Conservation (phyloP, 495 filamentous ascomycete genomes). For the Penicillium diatomitis region DNA sequence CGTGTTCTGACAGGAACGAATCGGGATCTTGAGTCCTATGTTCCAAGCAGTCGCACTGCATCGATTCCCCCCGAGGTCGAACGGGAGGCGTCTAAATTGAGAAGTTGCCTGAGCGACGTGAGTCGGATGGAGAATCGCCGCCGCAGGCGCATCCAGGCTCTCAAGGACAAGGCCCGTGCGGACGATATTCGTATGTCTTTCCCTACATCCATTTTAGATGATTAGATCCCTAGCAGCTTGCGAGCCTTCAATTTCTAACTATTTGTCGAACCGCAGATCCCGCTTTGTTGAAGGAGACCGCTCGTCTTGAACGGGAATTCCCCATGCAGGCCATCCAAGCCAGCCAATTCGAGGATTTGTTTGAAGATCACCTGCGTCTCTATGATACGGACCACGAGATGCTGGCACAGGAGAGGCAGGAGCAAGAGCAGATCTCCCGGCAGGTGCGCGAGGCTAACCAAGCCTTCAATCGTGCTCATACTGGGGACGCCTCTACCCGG, state of each 20-base stretch:
- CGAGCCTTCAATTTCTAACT: not conserved
- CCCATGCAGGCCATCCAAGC: constrained; percentile 76
- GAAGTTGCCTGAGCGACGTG: constrained; percentile 74
- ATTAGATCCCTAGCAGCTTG: not conserved
- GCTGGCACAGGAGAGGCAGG: constrained; percentile 59
- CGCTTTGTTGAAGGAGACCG: constrained; percentile 71
- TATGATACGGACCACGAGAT: constrained; percentile 70
- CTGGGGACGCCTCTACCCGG: constrained; percentile 61
- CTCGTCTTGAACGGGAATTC: constrained; percentile 74
- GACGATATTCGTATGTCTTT: constrained; percentile 74
- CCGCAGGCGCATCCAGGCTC: constrained; percentile 61
- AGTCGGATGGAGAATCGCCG: constrained; percentile 69
- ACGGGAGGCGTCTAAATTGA: constrained; percentile 60
- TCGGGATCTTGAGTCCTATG: constrained; percentile 73
- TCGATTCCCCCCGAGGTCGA: constrained; percentile 74
- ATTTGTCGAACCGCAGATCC: constrained; percentile 30
- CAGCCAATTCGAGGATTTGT: constrained; percentile 84
- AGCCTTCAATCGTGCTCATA: constrained; percentile 59
- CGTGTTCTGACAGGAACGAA: constrained; percentile 68
- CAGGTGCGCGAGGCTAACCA: constrained; percentile 67
- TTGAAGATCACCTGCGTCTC: constrained; percentile 67
- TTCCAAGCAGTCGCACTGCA: constrained; percentile 72
- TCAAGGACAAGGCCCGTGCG: constrained; percentile 66
- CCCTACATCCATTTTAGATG: not conserved
- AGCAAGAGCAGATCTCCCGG: constrained; percentile 62